Percentiles rank a stretch among this genome's conserved stretches.
phyloP scores from a whole-genome alignment of 768 basidiomycete species.

The Rhodotorula sphaerocarpa region DNA sequence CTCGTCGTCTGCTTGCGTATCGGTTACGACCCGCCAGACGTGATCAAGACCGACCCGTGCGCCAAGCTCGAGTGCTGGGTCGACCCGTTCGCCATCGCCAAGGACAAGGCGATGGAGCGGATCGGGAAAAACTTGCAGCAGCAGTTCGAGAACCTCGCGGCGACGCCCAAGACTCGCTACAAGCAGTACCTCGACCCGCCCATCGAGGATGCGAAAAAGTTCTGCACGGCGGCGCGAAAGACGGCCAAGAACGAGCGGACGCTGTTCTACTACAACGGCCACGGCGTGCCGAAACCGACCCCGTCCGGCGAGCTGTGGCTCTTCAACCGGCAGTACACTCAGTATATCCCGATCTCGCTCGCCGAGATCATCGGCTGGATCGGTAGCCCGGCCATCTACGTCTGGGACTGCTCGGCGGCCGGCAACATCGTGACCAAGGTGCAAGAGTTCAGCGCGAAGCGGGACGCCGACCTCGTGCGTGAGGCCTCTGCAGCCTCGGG shows the following conservation, averaged over 20 bases:
- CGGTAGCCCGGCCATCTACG: constrained; percentile 88
- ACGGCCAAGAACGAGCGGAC: constrained; percentile 88
- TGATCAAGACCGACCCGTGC: constrained; percentile 94
- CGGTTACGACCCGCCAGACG: constrained; percentile 93
- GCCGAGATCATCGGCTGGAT: constrained; percentile 90
- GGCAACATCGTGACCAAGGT: constrained; percentile 88
- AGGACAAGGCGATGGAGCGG: constrained; percentile 84
- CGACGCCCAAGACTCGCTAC: constrained; percentile 69
- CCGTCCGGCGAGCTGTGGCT: constrained; percentile 94
- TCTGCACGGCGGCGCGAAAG: constrained; percentile 72
- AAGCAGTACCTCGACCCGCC: constrained; percentile 93
- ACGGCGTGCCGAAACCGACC: constrained; percentile 95
- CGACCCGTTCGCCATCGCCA: constrained; percentile 84
- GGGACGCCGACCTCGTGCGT: constrained; percentile 43
- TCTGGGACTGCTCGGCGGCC: constrained; percentile 99
- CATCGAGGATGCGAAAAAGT: constrained; percentile 81
- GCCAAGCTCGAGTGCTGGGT: constrained; percentile 95
- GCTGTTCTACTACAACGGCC: constrained; percentile 95
- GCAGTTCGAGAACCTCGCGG: constrained; percentile 90
- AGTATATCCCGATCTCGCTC: constrained; percentile 93
- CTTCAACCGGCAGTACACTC: constrained; percentile 92
- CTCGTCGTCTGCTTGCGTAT: constrained; percentile 76
- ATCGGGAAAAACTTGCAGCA: constrained; percentile 87
- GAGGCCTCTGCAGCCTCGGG: constrained; percentile 41
- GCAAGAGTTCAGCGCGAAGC: constrained; percentile 49